Evolutionary conservation across 768 basidiomycete genomes (phyloP), one percentile per base, ranked within the genome.

Genomic region (Cyathus striatus): DNA sequence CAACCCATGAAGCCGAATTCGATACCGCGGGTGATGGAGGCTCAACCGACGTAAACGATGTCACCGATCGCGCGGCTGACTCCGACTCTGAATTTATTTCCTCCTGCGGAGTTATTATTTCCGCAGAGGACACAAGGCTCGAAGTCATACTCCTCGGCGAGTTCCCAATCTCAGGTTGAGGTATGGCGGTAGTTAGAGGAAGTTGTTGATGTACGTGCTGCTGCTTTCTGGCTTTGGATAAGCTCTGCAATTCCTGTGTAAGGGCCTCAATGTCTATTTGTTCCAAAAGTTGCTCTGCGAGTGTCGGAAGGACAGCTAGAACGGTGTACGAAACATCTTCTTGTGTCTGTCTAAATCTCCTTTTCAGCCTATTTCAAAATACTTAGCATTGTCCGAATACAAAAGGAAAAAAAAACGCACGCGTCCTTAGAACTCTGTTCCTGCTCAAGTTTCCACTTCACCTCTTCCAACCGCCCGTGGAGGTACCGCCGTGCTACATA

Each of bases 251-350:
- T 48, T 73, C 83, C 13, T 71, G 59, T 0, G 83, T 89, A 10
- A 88, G 62, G 0, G 67, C 67, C 49, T 91, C 89, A 14, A 91
- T 84, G 49, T 91, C 81, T 78, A 91, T 84, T 23, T 76, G 78
- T 18, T 70, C 66, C n/a, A 86, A 61, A 10, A 91, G 69, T 47
- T 83, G 79, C 12, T 73, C 64, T 5, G 78, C 73, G 14, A 90
- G 71, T 1, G 82, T 81, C 2, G 83, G 81, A 14, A 89, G 60
- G 30, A 85, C 70, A 0, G 84, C 80, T 56, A 86, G 78, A 38
- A 85, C 68, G 1, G 86, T 90, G 55, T 80, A 94, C 5, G 83
- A 78, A 18, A 78, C 72, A 54, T 92, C 84, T 45, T 88, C 79
- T 50, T 86, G 83, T 20, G 82, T 89, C 48, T 86, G 80, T 24